These are phyloP conservation scores for Mimosa bimucronata DNA, from an alignment of 306 rosid genomes.

Conservation along the genomic window DNA sequence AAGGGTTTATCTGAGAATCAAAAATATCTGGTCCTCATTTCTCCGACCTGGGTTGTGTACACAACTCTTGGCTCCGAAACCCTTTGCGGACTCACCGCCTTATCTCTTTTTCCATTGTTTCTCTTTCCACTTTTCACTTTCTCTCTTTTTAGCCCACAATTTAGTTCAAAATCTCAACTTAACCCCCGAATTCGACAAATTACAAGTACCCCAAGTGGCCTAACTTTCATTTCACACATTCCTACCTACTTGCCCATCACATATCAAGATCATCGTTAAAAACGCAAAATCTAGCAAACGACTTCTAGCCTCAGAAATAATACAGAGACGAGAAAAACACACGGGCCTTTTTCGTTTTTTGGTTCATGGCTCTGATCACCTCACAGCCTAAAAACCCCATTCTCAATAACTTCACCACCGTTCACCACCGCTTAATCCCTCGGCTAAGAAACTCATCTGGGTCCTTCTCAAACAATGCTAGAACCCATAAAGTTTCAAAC, in stretches of 20 bases:
- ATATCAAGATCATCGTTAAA: slow-evolving; percentile 24
- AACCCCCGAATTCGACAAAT: slow-evolving; percentile 21
- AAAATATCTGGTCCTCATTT: slow-evolving; percentile 49
- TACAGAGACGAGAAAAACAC: background rate
- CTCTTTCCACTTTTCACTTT: slow-evolving; percentile 24
- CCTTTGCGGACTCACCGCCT: slow-evolving; percentile 43
- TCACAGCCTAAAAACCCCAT: slow-evolving; percentile 57
- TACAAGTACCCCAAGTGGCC: slow-evolving; percentile 28
- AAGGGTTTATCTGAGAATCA: slow-evolving; percentile 39
- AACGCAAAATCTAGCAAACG: slow-evolving; percentile 1
- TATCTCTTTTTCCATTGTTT: slow-evolving; percentile 39
- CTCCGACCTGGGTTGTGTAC: slow-evolving; percentile 22
- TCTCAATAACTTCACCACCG: slow-evolving; percentile 42
- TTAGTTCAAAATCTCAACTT: background rate
- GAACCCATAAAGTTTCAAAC: slow-evolving; percentile 30
- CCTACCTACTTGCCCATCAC: background rate
- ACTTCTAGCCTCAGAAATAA: background rate
- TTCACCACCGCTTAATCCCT: slow-evolving; percentile 52
- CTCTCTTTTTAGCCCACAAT: background rate
- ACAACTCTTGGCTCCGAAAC: slow-evolving; percentile 24
- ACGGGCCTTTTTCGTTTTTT: background rate
- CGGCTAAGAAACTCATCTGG: slow-evolving; percentile 33
- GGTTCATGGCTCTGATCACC: slow-evolving; percentile 63
- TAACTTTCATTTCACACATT: background rate
- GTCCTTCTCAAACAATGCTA: slow-evolving; percentile 38